Conservation (phyloP, 2,329 filamentous ascomycete species). For the Aspergillus sp. region DNA sequence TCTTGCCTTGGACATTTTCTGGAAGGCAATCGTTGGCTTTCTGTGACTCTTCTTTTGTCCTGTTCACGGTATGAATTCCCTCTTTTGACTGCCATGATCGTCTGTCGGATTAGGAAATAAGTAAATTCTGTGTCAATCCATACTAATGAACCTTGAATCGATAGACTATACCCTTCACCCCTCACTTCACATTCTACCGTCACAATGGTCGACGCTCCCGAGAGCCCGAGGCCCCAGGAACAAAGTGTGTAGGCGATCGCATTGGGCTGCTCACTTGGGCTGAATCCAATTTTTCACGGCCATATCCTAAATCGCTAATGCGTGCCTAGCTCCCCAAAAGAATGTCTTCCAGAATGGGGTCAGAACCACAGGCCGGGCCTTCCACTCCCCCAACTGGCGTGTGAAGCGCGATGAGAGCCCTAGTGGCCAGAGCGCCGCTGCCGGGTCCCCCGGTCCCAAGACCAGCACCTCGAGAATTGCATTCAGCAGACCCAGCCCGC, state of each 20-base stretch:
- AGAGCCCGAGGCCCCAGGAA: conserved; percentile 32
- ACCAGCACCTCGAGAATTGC: conserved; percentile 34
- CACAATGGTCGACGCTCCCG: conserved; percentile 35
- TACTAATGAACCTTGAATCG: neutral
- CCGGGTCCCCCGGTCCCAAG: conserved; percentile 29
- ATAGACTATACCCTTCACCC: neutral
- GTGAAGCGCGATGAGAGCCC: conserved; percentile 42
- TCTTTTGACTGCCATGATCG: neutral
- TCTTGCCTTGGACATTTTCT: neutral
- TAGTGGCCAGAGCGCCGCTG: conserved; percentile 29
- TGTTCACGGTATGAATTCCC: neutral
- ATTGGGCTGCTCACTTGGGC: conserved; percentile 21
- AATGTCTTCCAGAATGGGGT: conserved; percentile 36
- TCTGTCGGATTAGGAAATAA: conserved; percentile 16
- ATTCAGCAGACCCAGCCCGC: conserved; percentile 33
- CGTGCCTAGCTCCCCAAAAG: conserved; percentile 33
- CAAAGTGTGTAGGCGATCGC: conserved; percentile 33
- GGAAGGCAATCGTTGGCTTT: neutral
- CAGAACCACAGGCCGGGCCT: conserved; percentile 40
- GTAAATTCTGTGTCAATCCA: conserved; percentile 7
- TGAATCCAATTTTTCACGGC: conserved; percentile 14
- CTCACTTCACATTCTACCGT: neutral
- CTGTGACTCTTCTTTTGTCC: neutral
- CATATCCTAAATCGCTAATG: conserved; percentile 20
- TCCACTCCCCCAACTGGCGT: conserved; percentile 47